These are phyloP conservation scores for Brassica balearica DNA, from an alignment of 441 rosid species.

Conservation along the genomic window DNA sequence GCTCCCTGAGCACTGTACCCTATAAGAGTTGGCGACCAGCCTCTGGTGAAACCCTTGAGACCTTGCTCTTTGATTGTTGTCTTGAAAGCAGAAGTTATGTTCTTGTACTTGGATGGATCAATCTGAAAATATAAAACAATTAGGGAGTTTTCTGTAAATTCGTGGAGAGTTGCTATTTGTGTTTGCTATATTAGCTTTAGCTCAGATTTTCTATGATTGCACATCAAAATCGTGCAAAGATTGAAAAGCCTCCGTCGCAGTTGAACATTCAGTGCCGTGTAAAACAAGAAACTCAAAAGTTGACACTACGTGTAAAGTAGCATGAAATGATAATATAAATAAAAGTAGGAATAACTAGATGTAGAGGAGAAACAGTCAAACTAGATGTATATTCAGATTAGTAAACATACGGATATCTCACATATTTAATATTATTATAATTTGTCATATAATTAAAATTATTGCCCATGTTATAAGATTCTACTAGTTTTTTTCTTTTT, in stretches of 20 bases:
- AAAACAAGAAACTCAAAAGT: conserved; percentile 20
- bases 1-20: conserved; percentile 88
- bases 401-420: neutral
- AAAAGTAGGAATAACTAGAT: neutral
- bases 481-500: too few relatives aligned
- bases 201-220: neutral
- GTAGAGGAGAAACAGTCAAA: neutral
- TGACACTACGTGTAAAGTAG: conserved; percentile 14
- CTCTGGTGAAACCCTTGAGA: conserved; percentile 63
- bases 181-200: neutral
- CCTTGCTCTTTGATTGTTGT: conserved; percentile 71
- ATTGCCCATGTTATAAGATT: too few relatives aligned
- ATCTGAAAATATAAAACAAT: conserved; percentile 48
- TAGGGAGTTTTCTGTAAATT: neutral
- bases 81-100: conserved; percentile 65
- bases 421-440: too few relatives aligned
- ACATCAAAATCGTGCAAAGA: neutral
- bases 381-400: too few relatives aligned
- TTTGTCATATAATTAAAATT: too few relatives aligned
- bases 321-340: neutral
- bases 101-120: conserved; percentile 70
- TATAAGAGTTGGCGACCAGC: conserved; percentile 75
- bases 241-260: conserved; percentile 27
- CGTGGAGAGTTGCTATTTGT: neutral
- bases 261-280: conserved; percentile 32